These are phyloP conservation scores for Fusarium chaquense DNA, from an alignment of 2,329 filamentous ascomycete genomes.

Conservation along the genomic window DNA sequence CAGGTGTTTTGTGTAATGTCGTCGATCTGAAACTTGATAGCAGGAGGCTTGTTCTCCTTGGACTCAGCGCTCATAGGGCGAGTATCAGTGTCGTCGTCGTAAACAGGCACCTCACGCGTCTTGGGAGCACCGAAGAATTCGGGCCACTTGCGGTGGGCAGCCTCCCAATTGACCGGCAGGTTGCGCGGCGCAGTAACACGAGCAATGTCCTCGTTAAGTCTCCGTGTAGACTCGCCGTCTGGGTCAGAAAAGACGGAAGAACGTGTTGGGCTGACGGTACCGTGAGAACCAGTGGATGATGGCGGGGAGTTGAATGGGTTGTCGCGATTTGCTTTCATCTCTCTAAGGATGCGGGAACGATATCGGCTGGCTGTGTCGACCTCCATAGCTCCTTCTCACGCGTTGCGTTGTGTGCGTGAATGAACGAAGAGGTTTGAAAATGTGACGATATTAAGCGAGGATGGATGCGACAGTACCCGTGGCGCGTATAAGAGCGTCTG, in stretches of 20 bases:
- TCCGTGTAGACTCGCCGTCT: slow-evolving; percentile 66
- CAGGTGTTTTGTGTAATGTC: slow-evolving; percentile 59
- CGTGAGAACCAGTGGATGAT: slow-evolving; percentile 68
- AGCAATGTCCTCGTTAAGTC: slow-evolving; percentile 62
- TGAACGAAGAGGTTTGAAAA: slow-evolving; percentile 31
- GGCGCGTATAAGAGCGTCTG: slow-evolving; percentile 35
- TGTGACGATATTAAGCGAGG: slow-evolving; percentile 33
- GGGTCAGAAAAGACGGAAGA: slow-evolving; percentile 66
- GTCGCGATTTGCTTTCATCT: slow-evolving; percentile 65
- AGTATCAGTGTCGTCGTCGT: slow-evolving; percentile 53
- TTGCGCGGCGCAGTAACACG: slow-evolving; percentile 57
- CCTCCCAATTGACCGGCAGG: slow-evolving; percentile 59
- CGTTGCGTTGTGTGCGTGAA: slow-evolving; percentile 36
- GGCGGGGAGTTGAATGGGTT: slow-evolving; percentile 70
- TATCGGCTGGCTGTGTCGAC: slow-evolving; percentile 57
- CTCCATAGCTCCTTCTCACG: slow-evolving; percentile 56
- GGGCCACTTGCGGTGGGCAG: slow-evolving; percentile 64
- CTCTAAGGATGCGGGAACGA: slow-evolving; percentile 63
- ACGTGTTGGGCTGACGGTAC: slow-evolving; percentile 66
- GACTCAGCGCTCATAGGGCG: slow-evolving; percentile 53
- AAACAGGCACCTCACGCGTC: slow-evolving; percentile 44
- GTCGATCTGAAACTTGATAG: slow-evolving; percentile 55
- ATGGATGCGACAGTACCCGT: slow-evolving; percentile 42
- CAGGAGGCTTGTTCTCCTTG: slow-evolving; percentile 62
- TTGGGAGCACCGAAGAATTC: slow-evolving; percentile 62